Evolutionary conservation across 257 asterid genomes (phyloP), one percentile per base, ranked within the genome.

Genomic region (Oldenlandia corymbosa): DNA sequence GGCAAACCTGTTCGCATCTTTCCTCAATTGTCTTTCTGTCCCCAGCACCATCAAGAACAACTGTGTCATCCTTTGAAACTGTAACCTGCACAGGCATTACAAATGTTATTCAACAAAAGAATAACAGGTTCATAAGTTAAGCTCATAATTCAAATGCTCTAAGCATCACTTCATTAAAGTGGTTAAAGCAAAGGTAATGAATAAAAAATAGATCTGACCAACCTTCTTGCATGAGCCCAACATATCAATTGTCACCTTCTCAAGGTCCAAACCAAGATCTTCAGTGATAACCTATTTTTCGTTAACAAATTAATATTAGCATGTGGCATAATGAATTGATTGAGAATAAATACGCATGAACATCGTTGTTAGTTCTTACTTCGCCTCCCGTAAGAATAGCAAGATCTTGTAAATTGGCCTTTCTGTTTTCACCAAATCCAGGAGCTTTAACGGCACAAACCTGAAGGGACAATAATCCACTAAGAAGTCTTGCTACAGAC

Each of bases 391-490:
- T 81, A 53, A 84, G 54, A 62, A 72, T 60, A 26, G 87, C 87
- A 53, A 81, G 74, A 73, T 84, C 90, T 59, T 81, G 85, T 59
- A 84, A 73, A 69, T 48, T 60, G 20, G 85, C 73, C 68, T 81
- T 84, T 57, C 90, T 74, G 66, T 79, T 84, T 60, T 84, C 90
- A 58, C 87, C 90, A 81, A 76, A 84, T 26, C 87, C 90, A 42
- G 85, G 90, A 66, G 90, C 87, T 79, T 84, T 84, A 59, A 84
- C 63, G 60, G 87, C 87, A 31, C 87, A 84, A 43, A 81, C 90
- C 90, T 85, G 17, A 10, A 62, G 39, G 26, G 54, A 14, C 46
- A 51, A 31, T 20, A 21, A 3, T 42, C 57, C 24, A 55, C n/a
- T 23, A 11, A 26, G 34, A 60, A 10, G 26, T 31, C 54, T 2